Evolutionary conservation across 108 stramenopile genomes (phyloP), one percentile per base, ranked within the genome.

Genomic region (Mediolabrus comicus): DNA sequence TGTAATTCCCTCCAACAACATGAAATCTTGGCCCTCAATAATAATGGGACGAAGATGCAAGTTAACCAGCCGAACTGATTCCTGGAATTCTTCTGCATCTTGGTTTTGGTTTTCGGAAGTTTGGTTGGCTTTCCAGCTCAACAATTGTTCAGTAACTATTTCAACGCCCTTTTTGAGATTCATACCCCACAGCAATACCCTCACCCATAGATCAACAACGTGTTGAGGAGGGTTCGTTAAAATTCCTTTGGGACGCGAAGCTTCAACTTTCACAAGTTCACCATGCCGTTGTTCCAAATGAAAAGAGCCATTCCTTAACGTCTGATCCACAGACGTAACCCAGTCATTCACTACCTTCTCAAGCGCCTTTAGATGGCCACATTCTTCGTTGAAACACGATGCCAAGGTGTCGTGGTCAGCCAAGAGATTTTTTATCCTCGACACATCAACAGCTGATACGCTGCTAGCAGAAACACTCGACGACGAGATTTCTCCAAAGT

Each of bases 231-330:
- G 92, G 27, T 90, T 56, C 31, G 88, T 63, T 31, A 87, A 79
- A 17, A 92, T 75, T 8, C 92, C 92, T 69, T 69, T 79, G 14
- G 89, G 92, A 17, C 87, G 73, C 3, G 39, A 43, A 33, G 31
- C 19, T n/a, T 32, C 31, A 34, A 55, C 68, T 17, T 69, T 27
- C 0, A 35, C 22, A 41, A 71, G 65, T 36, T 41, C 38, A 32
- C 53, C 30, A 32, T 53, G 65, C 7, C 71, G 65, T 33, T 77
- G 68, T 34, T 55, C 75, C 17, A 84, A 65, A 12, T 67, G 22
- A 25, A 63, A 25, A 12, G 78, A 67, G 29, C 26, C 62, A 39
- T 66, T 68, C 22, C 43, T 8, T 32, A 81, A 16, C 7, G 59
- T 49, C 57, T 71, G 34, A 32, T 79, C 43, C 12, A 86, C 60